Base-by-base conservation (phyloP, 1,284 basidiomycete species). In the Apiotrichum brassicae region DNA sequence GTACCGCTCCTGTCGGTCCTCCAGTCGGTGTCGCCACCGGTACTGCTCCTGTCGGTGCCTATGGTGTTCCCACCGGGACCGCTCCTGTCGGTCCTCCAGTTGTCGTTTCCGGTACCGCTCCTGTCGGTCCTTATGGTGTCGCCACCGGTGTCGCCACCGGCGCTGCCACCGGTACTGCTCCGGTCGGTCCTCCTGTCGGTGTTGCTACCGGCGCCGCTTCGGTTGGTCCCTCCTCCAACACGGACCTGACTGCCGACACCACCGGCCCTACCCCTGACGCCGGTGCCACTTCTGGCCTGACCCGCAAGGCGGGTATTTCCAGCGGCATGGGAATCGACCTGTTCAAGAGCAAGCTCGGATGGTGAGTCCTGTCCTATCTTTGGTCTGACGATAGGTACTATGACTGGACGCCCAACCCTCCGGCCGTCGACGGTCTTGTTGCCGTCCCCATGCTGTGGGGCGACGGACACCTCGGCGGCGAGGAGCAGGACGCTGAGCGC, bases 371-470 rank as follows among this genome's bases (percentile, higher is more conserved):
- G n/a, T 49, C 64, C 59, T 36, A 68, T 63, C 32, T 20, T 43
- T 3, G 50, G 66, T 13, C 71, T 69, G 68, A 59, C 67, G 57
- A 32, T n/a, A 35, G 33, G 33, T 72, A 64, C 57, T 73, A 72
- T 55, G 54, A 58, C 64, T 62, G 24, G 30, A 14, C 24, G 16
- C 18, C 43, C n/a, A 24, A 23, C 14, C 36, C 41, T 6, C 33
- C 37, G 4, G 37, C 12, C 12, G 11, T 53, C 26, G 59, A 59
- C 45, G 45, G 54, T 16, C 54, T 28, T 13, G 13, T 39, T 14
- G 37, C 37, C 22, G 59, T 72, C 40, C 57, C 64, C 43, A 73
- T 72, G 64, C 59, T 74, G 13, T 74, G 72, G 72, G 72, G 72
- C 44, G 65, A 54, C 28, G 71, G 71, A 25, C 37, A 39, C 23